A percentile compares a stretch with the other conserved stretches of the same genome.
Conservation (phyloP, 495 filamentous ascomycete genomes). For the Penicillium salamii region DNA sequence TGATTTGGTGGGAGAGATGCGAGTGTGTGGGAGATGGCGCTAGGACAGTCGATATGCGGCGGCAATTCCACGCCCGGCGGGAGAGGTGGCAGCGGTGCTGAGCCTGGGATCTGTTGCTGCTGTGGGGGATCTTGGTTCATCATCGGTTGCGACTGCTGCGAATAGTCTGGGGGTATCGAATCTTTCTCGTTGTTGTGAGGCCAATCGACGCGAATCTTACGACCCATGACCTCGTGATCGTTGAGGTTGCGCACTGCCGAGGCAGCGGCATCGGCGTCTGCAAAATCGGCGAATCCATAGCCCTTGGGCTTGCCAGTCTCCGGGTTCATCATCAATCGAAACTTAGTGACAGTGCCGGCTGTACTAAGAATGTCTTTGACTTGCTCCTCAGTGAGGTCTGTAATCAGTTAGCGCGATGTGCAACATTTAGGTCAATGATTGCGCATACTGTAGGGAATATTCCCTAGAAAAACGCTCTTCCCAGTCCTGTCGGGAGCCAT, state of each 20-base stretch:
- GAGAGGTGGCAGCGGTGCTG: constrained; percentile 65
- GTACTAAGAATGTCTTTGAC: constrained; percentile 87
- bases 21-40: constrained; percentile 88
- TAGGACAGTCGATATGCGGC: constrained; percentile 75
- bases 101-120: constrained; percentile 26
- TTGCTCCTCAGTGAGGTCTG: constrained; percentile 90
- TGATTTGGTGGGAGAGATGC: constrained; percentile 81
- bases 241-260: constrained; percentile 95
- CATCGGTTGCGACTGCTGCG: constrained; percentile 28
- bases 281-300: constrained; percentile 93
- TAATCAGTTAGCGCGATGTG: constrained; percentile 9
- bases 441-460: constrained; percentile 64
- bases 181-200: constrained; percentile 85
- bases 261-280: constrained; percentile 85
- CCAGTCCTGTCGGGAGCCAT: constrained; percentile 57
- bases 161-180: constrained; percentile 57
- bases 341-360: constrained; percentile 85
- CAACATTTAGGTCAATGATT: constrained; percentile 3
- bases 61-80: constrained; percentile 82
- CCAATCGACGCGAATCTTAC: constrained; percentile 92
- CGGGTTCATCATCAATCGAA: constrained; percentile 91
- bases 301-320: constrained; percentile 95
- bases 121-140: constrained; percentile 20
- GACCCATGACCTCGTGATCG: constrained; percentile 92
- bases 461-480: constrained; percentile 79